A percentile compares a stretch with the other conserved stretches of the same genome.
phyloP scores from a whole-genome alignment of 1,139 yeast species.

The Debaryomyces sp. region DNA sequence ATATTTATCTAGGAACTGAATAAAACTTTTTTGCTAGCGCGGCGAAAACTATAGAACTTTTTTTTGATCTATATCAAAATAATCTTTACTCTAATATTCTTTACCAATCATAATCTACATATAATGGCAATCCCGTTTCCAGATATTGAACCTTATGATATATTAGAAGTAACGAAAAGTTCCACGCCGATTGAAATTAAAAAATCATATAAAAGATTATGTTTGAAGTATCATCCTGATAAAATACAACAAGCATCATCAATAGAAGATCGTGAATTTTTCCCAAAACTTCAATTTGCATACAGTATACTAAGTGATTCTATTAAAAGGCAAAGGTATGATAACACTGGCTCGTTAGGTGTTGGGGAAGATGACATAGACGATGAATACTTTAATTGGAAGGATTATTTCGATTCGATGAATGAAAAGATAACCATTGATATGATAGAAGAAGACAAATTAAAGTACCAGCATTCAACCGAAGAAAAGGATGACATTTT shows the following conservation, averaged over 20 bases:
- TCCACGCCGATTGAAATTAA: conserved; percentile 61
- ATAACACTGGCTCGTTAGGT: conserved; percentile 65
- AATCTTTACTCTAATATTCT: neutral
- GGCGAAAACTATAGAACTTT: neutral
- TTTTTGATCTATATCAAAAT: neutral
- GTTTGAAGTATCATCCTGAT: conserved; percentile 80
- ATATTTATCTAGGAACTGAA: neutral
- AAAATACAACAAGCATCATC: conserved; percentile 46
- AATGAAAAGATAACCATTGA: conserved; percentile 70
- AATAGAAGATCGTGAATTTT: conserved; percentile 42
- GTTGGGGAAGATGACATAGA: conserved; percentile 34
- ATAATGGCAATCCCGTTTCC: conserved; percentile 47
- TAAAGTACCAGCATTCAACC: conserved; percentile 61
- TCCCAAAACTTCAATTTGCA: conserved; percentile 76
- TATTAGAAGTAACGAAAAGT: conserved; percentile 44
- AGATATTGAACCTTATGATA: conserved; percentile 69
- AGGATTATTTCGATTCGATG: conserved; percentile 61
- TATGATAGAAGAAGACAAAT: conserved; percentile 70
- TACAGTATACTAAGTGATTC: conserved; percentile 70
- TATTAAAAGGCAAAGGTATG: conserved; percentile 58
- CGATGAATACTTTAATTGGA: conserved; percentile 59
- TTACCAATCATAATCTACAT: neutral
- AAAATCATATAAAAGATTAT: conserved; percentile 69
- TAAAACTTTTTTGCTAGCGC: neutral
- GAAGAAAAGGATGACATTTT: conserved; percentile 72